These are phyloP conservation scores for Malania oleifera DNA, from an alignment of 164 flowering plant genomes.

Conservation along the genomic window DNA sequence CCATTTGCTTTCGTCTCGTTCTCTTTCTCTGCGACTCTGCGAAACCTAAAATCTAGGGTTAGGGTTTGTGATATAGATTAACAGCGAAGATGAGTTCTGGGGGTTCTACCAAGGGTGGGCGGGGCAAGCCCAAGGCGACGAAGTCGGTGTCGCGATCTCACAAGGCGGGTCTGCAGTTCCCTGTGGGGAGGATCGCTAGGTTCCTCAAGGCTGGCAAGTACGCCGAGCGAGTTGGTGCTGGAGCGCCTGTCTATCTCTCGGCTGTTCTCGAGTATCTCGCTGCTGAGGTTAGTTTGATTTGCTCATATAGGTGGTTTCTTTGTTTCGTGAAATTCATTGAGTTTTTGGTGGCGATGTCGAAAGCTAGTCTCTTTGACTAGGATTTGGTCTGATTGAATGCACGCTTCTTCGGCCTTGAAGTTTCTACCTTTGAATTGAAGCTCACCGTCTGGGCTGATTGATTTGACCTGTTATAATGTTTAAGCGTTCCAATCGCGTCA, in stretches of 20 bases:
- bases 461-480: too few relatives aligned
- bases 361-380: not conserved
- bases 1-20: not conserved
- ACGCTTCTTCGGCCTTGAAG: not conserved
- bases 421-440: too few relatives aligned
- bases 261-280: conserved; percentile 63
- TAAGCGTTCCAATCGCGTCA: too few relatives aligned
- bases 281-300: conserved; percentile 32
- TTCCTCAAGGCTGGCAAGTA: conserved; percentile 56
- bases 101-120: conserved; percentile 35
- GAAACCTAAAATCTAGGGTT: conserved; percentile 10
- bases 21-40: not conserved
- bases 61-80: conserved; percentile 3
- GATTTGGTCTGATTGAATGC: not conserved
- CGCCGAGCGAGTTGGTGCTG: conserved; percentile 60
- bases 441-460: too few relatives aligned
- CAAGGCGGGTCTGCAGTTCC: conserved; percentile 55
- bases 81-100: conserved; percentile 26
- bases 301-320: not conserved
- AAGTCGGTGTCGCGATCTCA: conserved; percentile 47
- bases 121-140: conserved; percentile 45
- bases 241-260: conserved; percentile 57
- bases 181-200: conserved; percentile 54
- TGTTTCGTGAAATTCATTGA: not conserved
- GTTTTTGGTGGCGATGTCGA: not conserved